Percentiles rank a stretch among this genome's conserved stretches.
These are phyloP conservation scores for Stropharia rugosoannulata DNA, from an alignment of 768 basidiomycete species.

Conservation along the genomic window DNA sequence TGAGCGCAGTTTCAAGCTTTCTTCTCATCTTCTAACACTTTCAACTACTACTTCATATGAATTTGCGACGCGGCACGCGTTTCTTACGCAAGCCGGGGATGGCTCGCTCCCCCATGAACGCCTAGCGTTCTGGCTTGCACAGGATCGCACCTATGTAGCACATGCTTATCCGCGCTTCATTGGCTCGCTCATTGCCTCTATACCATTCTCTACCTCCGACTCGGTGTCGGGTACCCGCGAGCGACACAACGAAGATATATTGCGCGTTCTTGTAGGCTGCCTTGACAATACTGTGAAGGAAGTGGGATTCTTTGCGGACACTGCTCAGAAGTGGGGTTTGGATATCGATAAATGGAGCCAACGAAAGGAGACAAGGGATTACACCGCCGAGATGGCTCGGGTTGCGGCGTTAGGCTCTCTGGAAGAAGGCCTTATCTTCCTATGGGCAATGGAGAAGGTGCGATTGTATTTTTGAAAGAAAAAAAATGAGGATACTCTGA, in stretches of 20 bases:
- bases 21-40: slow-evolving; percentile 36
- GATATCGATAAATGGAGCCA: slow-evolving; percentile 48
- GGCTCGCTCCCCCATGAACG: slow-evolving; percentile 44
- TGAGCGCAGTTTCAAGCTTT: slow-evolving; percentile 14
- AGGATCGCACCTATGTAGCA: slow-evolving; percentile 74
- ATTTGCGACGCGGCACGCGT: slow-evolving; percentile 53
- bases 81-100: slow-evolving; percentile 57
- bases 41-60: slow-evolving; percentile 36
- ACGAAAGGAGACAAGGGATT: slow-evolving; percentile 62
- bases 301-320: slow-evolving; percentile 59
- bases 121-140: slow-evolving; percentile 65
- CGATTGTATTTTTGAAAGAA: neutral
- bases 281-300: slow-evolving; percentile 58
- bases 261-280: slow-evolving; percentile 49
- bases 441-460: slow-evolving; percentile 83
- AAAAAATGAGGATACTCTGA: neutral
- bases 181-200: slow-evolving; percentile 58
- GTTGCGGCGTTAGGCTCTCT: slow-evolving; percentile 43
- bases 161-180: slow-evolving; percentile 76
- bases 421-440: slow-evolving; percentile 65
- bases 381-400: slow-evolving; percentile 70
- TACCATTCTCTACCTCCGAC: slow-evolving; percentile 46
- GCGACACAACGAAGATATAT: slow-evolving; percentile 35
- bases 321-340: slow-evolving; percentile 43
- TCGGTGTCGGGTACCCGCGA: slow-evolving; percentile 30